phyloP scores from a whole-genome alignment of 176 grass and related monocot species.

The Chloris gayana region DNA sequence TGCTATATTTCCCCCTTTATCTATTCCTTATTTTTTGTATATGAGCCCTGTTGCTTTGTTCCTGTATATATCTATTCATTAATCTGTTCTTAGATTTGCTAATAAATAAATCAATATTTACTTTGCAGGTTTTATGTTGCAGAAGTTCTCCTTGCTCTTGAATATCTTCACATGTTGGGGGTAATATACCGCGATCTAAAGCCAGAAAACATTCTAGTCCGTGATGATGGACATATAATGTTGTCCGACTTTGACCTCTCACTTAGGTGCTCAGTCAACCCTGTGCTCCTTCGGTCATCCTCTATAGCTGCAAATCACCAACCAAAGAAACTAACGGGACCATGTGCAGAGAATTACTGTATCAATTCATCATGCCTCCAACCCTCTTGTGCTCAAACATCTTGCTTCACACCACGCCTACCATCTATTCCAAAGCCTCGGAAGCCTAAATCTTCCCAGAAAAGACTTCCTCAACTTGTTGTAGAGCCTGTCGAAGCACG shows the following conservation, averaged over 20 bases:
- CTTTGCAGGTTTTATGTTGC: constrained; percentile 73
- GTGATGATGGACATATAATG: constrained; percentile 84
- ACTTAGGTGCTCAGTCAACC: constrained; percentile 68
- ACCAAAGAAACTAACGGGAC: constrained; percentile 55
- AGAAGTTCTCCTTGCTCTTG: constrained; percentile 78
- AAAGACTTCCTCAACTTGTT: constrained; percentile 67
- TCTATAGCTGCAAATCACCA: constrained; percentile 49
- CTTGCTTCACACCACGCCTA: constrained; percentile 67
- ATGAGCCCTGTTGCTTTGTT: not conserved
- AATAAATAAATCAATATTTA: constrained; percentile 30
- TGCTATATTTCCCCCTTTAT: not conserved
- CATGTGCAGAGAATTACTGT: constrained; percentile 74
- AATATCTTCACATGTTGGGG: constrained; percentile 84
- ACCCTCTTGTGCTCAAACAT: constrained; percentile 68
- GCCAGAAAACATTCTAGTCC: constrained; percentile 78
- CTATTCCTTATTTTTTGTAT: not conserved
- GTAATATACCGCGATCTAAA: constrained; percentile 83
- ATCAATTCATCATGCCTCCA: constrained; percentile 65
- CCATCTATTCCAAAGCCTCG: constrained; percentile 51
- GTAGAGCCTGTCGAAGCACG: constrained; percentile 68
- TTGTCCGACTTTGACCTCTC: constrained; percentile 79
- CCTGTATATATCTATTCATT: constrained; percentile 7
- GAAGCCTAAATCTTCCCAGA: constrained; percentile 54
- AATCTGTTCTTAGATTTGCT: constrained; percentile 3
- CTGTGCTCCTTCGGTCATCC: constrained; percentile 59